Evolutionary conservation across 805 yeast genomes (phyloP).

Genomic region (Saccharomycopsis sp.): DNA sequence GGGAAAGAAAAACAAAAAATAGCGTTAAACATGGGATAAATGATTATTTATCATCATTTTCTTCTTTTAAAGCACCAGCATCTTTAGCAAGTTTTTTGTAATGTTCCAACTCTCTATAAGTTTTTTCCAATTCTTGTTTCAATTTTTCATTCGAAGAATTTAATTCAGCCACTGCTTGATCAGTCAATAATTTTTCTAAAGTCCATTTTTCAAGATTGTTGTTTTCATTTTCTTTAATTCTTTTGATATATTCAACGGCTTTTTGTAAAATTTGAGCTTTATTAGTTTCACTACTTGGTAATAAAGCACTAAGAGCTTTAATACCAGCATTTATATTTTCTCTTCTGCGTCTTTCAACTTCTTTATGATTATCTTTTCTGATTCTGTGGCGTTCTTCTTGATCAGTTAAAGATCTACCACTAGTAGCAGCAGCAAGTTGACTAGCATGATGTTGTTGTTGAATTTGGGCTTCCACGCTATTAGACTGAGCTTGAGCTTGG

Average conservation of each 20-base stretch:
- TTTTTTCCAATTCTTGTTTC: conserved; percentile 79
- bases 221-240: conserved; percentile 82
- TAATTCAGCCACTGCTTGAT: conserved; percentile 82
- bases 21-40: too few relatives aligned
- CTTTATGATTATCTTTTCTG: conserved; percentile 87
- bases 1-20: too few relatives aligned
- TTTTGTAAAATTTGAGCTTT: conserved; percentile 83
- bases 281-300: conserved; percentile 78
- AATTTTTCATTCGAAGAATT: conserved; percentile 79
- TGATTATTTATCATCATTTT: too few relatives aligned
- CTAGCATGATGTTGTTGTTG: conserved; percentile 9
- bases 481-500: conserved; percentile 1
- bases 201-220: conserved; percentile 92
- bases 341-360: conserved; percentile 88
- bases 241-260: conserved; percentile 83
- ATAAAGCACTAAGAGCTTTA: conserved; percentile 60
- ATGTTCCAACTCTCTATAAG: conserved; percentile 83
- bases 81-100: conserved; percentile 40
- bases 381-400: conserved; percentile 69
- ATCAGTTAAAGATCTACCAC: conserved; percentile 7
- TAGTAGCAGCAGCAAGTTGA: conserved; percentile 12
- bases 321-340: conserved; percentile 85
- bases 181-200: conserved; percentile 80
- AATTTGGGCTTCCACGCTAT: not conserved
- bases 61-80: too few relatives aligned